Conservation (phyloP, 805 yeast species). For the Spathaspora gorwiae region DNA sequence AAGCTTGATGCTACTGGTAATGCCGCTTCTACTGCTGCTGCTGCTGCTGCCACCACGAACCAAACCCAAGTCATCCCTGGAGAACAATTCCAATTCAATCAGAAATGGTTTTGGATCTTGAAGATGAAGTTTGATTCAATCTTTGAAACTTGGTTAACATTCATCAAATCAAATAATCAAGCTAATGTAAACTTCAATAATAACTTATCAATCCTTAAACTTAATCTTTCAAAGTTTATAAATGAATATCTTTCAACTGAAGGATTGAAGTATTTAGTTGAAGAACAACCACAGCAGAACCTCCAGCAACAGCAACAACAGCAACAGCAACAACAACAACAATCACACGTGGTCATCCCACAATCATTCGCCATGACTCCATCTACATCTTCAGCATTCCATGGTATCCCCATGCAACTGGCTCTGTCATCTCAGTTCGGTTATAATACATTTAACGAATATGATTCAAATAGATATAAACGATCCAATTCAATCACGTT, state of each 20-base stretch:
- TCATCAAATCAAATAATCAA: slow-evolving; percentile 7
- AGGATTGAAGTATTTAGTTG: slow-evolving; percentile 3
- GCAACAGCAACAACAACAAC: neutral
- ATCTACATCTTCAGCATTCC: neutral
- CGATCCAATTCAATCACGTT: slow-evolving; percentile 19
- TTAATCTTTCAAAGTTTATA: slow-evolving; percentile 10
- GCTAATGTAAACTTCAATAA: slow-evolving; percentile 4
- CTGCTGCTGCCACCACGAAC: neutral
- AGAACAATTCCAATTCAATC: slow-evolving; percentile 20
- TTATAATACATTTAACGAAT: neutral
- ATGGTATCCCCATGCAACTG: neutral
- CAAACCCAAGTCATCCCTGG: neutral
- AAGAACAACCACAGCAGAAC: slow-evolving; percentile 1
- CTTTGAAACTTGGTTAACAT: slow-evolving; percentile 22
- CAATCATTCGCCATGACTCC: neutral
- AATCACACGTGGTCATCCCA: neutral
- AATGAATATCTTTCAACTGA: slow-evolving; percentile 5
- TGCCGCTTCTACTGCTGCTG: neutral
- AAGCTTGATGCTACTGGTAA: neutral
- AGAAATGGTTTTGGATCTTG: slow-evolving; percentile 22
- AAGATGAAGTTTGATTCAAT: slow-evolving; percentile 19
- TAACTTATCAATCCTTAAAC: slow-evolving; percentile 12
- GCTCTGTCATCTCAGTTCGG: no score
- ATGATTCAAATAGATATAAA: slow-evolving; percentile 1
- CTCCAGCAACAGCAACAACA: neutral